phyloP scores from a whole-genome alignment of 2,329 filamentous ascomycete genomes.

The Ophiocordyceps camponoti-leonardi region DNA sequence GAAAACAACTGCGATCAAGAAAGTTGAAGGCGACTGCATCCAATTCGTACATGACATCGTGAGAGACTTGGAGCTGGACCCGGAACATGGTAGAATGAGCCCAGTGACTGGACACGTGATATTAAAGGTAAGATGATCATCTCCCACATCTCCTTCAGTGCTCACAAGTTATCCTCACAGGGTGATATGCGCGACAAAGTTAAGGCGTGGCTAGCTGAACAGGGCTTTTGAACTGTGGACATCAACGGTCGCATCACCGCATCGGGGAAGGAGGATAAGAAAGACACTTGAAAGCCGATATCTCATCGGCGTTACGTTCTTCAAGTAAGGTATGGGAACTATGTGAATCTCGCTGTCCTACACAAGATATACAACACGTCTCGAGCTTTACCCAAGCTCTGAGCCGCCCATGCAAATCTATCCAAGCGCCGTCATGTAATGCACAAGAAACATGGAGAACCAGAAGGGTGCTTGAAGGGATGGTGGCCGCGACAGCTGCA shows the following conservation, averaged over 20 bases:
- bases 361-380: constrained; percentile 9
- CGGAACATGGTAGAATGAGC: constrained; percentile 35
- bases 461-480: too few species aligned
- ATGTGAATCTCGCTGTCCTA: constrained; percentile 6
- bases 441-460: constrained; percentile 2
- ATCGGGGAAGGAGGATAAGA: too few species aligned
- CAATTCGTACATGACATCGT: constrained; percentile 48
- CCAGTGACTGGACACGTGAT: constrained; percentile 55
- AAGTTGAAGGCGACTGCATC: constrained; percentile 55
- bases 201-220: constrained; percentile 15
- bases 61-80: constrained; percentile 35
- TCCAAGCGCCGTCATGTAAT: constrained; percentile 7
- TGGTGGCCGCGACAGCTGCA: too few species aligned
- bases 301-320: not conserved
- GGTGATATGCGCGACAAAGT: constrained; percentile 14
- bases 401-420: constrained; percentile 7
- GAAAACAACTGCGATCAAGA: constrained; percentile 58
- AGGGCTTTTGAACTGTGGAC: constrained; percentile 14
- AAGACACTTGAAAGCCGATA: too few species aligned
- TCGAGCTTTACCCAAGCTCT: not conserved
- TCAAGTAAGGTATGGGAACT: constrained; percentile 7
- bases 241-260: not conserved
- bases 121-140: constrained; percentile 42
- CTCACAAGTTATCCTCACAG: constrained; percentile 2
- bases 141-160: not conserved